phyloP scores from a whole-genome alignment of 352 stramenopile genomes.

The Phytophthora colocasiae region DNA sequence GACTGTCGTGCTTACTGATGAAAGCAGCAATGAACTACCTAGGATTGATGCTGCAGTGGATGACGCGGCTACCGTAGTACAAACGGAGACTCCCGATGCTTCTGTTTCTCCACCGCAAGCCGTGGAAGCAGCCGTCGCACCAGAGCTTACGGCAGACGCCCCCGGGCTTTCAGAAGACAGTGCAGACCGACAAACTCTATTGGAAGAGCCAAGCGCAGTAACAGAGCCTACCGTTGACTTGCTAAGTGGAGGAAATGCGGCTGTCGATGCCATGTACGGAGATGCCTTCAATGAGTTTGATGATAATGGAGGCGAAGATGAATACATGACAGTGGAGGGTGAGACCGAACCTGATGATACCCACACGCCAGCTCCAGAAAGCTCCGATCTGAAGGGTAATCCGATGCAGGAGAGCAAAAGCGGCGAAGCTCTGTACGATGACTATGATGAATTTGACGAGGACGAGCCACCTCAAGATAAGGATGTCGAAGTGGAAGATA shows the following conservation, averaged over 20 bases:
- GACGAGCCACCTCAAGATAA: slow-evolving; percentile 17
- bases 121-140: neutral
- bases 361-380: slow-evolving; percentile 1
- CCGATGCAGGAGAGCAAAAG: slow-evolving; percentile 38
- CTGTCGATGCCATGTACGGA: slow-evolving; percentile 59
- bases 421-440: slow-evolving; percentile 48
- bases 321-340: slow-evolving; percentile 35
- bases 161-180: neutral
- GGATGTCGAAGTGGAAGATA: slow-evolving; percentile 7
- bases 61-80: neutral
- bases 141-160: neutral
- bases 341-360: slow-evolving; percentile 22
- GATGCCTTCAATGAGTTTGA: slow-evolving; percentile 71
- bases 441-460: slow-evolving; percentile 41
- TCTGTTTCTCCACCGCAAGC: neutral
- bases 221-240: slow-evolving; percentile 9
- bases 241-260: slow-evolving; percentile 12
- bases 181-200: neutral
- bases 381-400: slow-evolving; percentile 4
- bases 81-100: neutral
- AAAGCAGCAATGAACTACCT: neutral
- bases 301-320: slow-evolving; percentile 46
- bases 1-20: neutral
- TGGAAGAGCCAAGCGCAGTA: slow-evolving; percentile 3
- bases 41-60: neutral